A percentile compares a stretch with the other conserved stretches of the same genome.
These are phyloP conservation scores for Tarenaya hassleriana DNA, from an alignment of 345 rosid species.

Conservation along the genomic window DNA sequence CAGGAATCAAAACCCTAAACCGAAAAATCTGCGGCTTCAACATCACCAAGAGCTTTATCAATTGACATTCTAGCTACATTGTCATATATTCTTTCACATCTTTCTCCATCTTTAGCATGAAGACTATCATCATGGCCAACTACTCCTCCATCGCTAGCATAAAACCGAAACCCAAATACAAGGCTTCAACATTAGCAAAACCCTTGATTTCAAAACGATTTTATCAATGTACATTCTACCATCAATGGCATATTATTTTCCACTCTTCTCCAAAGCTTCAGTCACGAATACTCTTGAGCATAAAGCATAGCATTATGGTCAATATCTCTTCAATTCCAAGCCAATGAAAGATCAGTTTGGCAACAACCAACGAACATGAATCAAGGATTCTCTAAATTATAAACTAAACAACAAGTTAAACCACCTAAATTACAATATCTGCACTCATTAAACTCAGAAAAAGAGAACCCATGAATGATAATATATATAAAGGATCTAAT, in stretches of 20 bases:
- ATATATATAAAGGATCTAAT: neutral
- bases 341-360: slow-evolving; percentile 1
- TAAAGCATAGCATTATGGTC: too few relatives aligned
- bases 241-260: neutral
- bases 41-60: too few relatives aligned
- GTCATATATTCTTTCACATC: too few relatives aligned
- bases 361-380: neutral
- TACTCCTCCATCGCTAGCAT: too few relatives aligned
- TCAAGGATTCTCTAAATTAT: neutral
- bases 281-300: too few relatives aligned
- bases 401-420: neutral
- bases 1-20: neutral
- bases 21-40: neutral
- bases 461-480: neutral
- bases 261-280: neutral
- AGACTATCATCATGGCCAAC: too few relatives aligned
- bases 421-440: neutral
- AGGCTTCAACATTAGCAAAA: neutral
- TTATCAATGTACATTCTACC: neutral
- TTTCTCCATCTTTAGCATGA: too few relatives aligned
- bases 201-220: neutral
- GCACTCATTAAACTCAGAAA: neutral
- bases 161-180: slow-evolving; percentile 2
- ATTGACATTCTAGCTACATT: too few relatives aligned
- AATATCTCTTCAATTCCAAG: too few relatives aligned